Evolutionary conservation across 306 rosid species (phyloP).

Genomic region (Senna siamea): DNA sequence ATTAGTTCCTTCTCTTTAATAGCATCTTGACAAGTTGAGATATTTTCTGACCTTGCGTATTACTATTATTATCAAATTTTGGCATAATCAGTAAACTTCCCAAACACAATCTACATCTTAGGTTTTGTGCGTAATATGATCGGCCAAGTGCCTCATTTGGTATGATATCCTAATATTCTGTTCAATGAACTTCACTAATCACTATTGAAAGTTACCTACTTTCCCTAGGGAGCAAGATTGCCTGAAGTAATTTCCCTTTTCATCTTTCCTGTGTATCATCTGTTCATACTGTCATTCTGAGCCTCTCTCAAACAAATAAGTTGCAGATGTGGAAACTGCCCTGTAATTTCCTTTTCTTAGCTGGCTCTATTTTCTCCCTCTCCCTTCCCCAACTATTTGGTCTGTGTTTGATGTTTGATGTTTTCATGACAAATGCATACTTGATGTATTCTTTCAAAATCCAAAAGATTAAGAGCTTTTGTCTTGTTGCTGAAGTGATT

Average conservation of each 20-base stretch:
- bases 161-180: neutral
- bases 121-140: neutral
- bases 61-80: neutral
- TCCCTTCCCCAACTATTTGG: neutral
- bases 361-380: neutral
- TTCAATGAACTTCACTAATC: slow-evolving; percentile 6
- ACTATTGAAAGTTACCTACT: neutral
- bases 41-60: neutral
- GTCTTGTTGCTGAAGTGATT: slow-evolving; percentile 1
- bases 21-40: neutral
- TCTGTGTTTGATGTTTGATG: neutral
- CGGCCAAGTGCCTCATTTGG: neutral
- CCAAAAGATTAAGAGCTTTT: neutral
- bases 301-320: slow-evolving; percentile 5
- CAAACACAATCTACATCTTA: neutral
- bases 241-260: slow-evolving; percentile 33
- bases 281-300: neutral
- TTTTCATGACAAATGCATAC: slow-evolving; percentile 5
- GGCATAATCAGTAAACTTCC: slow-evolving; percentile 11
- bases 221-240: slow-evolving; percentile 7
- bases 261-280: slow-evolving; percentile 2
- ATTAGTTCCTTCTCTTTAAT: neutral
- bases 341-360: slow-evolving; percentile 5
- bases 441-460: neutral
- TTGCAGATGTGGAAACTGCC: slow-evolving; percentile 42